Conservation (phyloP, 352 stramenopile species). For the Phytophthora melonis region DNA sequence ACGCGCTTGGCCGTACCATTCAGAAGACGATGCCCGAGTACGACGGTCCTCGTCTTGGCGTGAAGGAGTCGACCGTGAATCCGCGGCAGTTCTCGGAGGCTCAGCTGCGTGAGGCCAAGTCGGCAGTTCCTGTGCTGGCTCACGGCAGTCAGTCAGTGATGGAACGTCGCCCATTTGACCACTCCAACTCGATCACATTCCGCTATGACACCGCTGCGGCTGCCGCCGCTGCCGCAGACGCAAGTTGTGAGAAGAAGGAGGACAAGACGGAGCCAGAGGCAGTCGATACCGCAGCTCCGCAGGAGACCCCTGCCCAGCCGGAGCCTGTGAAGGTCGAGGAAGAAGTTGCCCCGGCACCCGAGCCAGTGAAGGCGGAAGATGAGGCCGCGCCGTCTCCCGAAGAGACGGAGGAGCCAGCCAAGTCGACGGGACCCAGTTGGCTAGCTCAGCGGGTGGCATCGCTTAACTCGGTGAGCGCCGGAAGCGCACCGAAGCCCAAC, state of each 20-base stretch:
- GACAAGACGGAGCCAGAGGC: slow-evolving; percentile 21
- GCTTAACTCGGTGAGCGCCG: slow-evolving; percentile 32
- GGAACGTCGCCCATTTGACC: slow-evolving; percentile 72
- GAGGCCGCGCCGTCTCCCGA: slow-evolving; percentile 16
- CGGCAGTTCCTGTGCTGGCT: slow-evolving; percentile 65
- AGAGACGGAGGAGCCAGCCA: slow-evolving; percentile 32
- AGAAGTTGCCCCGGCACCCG: slow-evolving; percentile 16
- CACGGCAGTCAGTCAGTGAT: slow-evolving; percentile 69
- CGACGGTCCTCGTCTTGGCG: slow-evolving; percentile 70
- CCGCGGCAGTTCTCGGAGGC: slow-evolving; percentile 69
- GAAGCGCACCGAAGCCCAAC: slow-evolving; percentile 30
- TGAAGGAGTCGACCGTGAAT: slow-evolving; percentile 79
- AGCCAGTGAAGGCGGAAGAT: slow-evolving; percentile 24
- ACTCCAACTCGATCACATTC: slow-evolving; percentile 76
- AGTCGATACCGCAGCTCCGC: slow-evolving; percentile 23
- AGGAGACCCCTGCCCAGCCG: slow-evolving; percentile 14
- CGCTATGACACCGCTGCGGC: slow-evolving; percentile 51
- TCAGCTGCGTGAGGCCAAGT: slow-evolving; percentile 69
- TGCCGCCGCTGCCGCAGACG: slow-evolving; percentile 45
- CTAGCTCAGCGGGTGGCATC: slow-evolving; percentile 39
- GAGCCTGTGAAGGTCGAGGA: slow-evolving; percentile 19
- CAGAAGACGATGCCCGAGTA: slow-evolving; percentile 83
- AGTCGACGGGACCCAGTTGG: slow-evolving; percentile 33
- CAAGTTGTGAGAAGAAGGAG: slow-evolving; percentile 25
- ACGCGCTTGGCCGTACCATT: slow-evolving; percentile 79